Percentiles rank a stretch among this genome's conserved stretches.
Conservation (phyloP, 495 filamentous ascomycete genomes). For the Peziza echinospora region DNA sequence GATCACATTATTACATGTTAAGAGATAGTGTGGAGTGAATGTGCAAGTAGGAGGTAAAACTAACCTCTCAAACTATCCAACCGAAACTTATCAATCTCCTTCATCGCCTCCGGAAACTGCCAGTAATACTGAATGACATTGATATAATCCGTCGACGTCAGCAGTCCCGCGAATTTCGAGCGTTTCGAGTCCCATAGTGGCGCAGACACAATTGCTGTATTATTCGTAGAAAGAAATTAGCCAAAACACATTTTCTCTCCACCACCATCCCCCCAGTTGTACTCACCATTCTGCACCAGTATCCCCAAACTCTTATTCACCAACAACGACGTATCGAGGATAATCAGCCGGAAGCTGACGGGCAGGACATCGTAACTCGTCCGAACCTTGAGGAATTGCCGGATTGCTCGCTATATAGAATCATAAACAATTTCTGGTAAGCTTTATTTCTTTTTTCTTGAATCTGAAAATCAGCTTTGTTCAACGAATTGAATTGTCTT, state of each 20-base stretch:
- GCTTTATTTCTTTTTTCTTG: too few species aligned
- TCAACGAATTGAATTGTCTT: too few species aligned
- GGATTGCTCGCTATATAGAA: conserved; percentile 49
- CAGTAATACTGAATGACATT: conserved; percentile 99
- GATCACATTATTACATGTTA: background rate
- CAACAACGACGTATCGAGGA: conserved; percentile 82
- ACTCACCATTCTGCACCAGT: conserved; percentile 82
- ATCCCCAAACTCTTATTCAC: conserved; percentile 96
- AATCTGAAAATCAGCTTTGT: too few species aligned
- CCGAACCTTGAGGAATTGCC: conserved; percentile 89
- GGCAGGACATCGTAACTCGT: conserved; percentile 97
- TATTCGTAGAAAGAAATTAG: background rate
- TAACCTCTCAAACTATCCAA: conserved; percentile 79
- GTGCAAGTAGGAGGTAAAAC: background rate
- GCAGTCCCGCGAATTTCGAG: conserved; percentile 77
- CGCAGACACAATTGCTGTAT: conserved; percentile 82
- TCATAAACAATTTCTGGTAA: too few species aligned
- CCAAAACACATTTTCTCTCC: background rate
- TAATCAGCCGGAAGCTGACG: conserved; percentile 87
- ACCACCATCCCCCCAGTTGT: background rate
- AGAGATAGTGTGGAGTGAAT: conserved; percentile 1
- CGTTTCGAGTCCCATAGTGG: conserved; percentile 93
- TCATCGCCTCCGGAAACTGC: conserved; percentile 80
- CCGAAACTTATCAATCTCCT: conserved; percentile 80
- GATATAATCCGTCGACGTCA: conserved; percentile 93